phyloP scores from a whole-genome alignment of 768 basidiomycete species.

The Mycena vitilis region DNA sequence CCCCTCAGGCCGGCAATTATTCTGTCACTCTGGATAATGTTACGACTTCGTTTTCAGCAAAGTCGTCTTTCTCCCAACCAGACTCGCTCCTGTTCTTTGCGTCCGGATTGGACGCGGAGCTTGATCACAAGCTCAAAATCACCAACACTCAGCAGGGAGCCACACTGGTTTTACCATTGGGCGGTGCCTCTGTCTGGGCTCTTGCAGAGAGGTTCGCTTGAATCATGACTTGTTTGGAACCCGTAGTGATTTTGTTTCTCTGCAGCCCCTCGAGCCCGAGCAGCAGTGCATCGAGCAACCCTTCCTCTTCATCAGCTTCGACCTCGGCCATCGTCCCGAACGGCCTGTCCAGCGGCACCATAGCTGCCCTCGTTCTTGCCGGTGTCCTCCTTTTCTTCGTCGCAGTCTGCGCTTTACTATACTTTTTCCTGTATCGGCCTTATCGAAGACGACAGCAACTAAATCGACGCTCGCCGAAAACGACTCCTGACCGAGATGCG shows the following conservation, averaged over 20 bases:
- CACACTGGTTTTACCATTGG: conserved; percentile 60
- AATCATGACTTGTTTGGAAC: conserved; percentile 37
- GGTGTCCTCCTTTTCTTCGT: conserved; percentile 64
- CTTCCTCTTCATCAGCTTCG: conserved; percentile 37
- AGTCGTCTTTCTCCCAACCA: conserved; percentile 63
- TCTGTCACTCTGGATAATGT: conserved; percentile 54
- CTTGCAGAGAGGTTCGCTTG: conserved; percentile 32
- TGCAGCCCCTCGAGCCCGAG: conserved; percentile 12
- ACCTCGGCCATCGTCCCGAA: conserved; percentile 24
- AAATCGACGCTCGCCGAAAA: conserved; percentile 29
- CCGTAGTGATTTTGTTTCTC: background rate
- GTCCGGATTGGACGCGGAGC: conserved; percentile 65
- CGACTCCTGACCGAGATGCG: conserved; percentile 34
- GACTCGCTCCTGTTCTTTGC: conserved; percentile 72
- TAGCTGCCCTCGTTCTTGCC: conserved; percentile 74
- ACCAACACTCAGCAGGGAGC: conserved; percentile 63
- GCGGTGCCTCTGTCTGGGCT: conserved; percentile 59
- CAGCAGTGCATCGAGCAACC: conserved; percentile 34
- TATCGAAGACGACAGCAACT: conserved; percentile 48
- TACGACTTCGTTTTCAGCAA: conserved; percentile 59
- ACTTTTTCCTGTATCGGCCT: conserved; percentile 60
- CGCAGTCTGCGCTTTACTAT: conserved; percentile 53
- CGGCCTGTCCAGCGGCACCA: conserved; percentile 63
- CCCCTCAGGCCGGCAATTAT: conserved; percentile 62
- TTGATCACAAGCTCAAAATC: conserved; percentile 63